A percentile compares a stretch with the other conserved stretches of the same genome.
phyloP scores from a whole-genome alignment of 1,284 basidiomycete genomes.

The Trametes pubescens region DNA sequence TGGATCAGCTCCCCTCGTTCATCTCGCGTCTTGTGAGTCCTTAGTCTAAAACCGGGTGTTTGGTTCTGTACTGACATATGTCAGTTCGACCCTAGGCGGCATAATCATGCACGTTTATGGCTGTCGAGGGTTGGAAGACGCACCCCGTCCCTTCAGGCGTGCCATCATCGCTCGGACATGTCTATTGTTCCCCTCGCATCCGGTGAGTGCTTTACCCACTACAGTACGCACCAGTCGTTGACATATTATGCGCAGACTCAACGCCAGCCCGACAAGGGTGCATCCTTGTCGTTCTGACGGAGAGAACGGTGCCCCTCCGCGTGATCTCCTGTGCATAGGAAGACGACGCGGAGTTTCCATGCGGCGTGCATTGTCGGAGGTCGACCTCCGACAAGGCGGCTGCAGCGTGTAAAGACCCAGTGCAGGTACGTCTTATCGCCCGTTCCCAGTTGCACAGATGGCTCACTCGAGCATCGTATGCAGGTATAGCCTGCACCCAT shows the following conservation, averaged over 20 bases:
- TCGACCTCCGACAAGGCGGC: too few species aligned
- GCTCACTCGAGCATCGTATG: neutral
- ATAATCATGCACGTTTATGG: neutral
- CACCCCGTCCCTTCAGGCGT: neutral
- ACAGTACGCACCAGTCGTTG: neutral
- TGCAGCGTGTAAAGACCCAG: neutral
- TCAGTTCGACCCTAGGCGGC: neutral
- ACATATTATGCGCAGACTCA: neutral
- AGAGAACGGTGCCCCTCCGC: conserved; percentile 9
- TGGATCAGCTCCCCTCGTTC: neutral
- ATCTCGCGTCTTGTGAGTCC: neutral
- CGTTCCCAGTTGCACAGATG: neutral
- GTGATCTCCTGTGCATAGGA: conserved; percentile 9
- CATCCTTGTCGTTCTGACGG: neutral
- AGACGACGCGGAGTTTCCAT: neutral
- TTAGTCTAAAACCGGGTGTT: too few species aligned
- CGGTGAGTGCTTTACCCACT: neutral
- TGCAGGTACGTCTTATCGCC: neutral
- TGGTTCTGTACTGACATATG: neutral
- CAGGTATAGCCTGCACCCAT: neutral
- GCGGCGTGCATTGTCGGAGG: neutral
- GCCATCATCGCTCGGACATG: conserved; percentile 1
- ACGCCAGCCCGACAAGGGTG: conserved; percentile 1
- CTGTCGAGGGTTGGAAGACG: neutral
- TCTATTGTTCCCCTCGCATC: neutral